Conservation (phyloP, 2,329 filamentous ascomycete species). For the Diaporthe nobilis region DNA sequence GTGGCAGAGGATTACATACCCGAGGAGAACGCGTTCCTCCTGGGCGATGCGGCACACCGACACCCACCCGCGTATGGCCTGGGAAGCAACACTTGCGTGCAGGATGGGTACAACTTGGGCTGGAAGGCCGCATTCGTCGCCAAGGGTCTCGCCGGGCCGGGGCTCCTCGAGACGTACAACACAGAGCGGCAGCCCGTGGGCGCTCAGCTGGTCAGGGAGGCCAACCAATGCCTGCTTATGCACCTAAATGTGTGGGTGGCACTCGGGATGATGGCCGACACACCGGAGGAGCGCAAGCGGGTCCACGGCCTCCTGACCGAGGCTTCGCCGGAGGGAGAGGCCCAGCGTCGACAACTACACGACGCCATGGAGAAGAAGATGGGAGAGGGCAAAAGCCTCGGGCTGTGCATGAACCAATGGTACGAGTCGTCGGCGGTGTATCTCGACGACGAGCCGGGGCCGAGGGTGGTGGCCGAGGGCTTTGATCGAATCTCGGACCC, state of each 20-base stretch:
- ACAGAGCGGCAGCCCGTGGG: slow-evolving; percentile 60
- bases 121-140: slow-evolving; percentile 63
- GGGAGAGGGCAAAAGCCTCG: slow-evolving; percentile 65
- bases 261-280: slow-evolving; percentile 48
- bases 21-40: slow-evolving; percentile 58
- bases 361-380: slow-evolving; percentile 54
- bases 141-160: slow-evolving; percentile 50
- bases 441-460: slow-evolving; percentile 45
- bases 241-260: slow-evolving; percentile 56
- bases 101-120: slow-evolving; percentile 63
- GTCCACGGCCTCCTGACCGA: slow-evolving; percentile 53
- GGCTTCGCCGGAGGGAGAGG: slow-evolving; percentile 52
- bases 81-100: slow-evolving; percentile 66
- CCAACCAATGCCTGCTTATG: slow-evolving; percentile 49
- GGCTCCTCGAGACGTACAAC: slow-evolving; percentile 55
- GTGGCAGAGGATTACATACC: slow-evolving; percentile 63
- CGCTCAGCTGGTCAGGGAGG: slow-evolving; percentile 52
- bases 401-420: slow-evolving; percentile 68
- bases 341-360: slow-evolving; percentile 53
- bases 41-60: slow-evolving; percentile 66
- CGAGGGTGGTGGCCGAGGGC: slow-evolving; percentile 41
- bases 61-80: slow-evolving; percentile 66
- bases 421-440: slow-evolving; percentile 60
- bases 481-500: slow-evolving; percentile 55
- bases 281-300: slow-evolving; percentile 49